A percentile compares a stretch with the other conserved stretches of the same genome.
phyloP scores from a whole-genome alignment of 1,284 basidiomycete species.

The Ganoderma lucidum region DNA sequence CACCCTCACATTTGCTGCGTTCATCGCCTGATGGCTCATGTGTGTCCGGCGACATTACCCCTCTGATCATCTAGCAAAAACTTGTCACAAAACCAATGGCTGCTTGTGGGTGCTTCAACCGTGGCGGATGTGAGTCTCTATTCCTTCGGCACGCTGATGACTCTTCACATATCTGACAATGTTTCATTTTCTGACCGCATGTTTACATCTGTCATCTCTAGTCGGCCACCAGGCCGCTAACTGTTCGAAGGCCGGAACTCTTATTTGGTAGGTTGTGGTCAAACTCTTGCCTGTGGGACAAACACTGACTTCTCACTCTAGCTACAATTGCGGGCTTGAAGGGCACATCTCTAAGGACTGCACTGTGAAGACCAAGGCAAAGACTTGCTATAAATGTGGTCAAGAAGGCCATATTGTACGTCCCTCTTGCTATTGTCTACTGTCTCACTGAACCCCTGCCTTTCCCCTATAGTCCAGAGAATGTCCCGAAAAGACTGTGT shows the following conservation, averaged over 20 bases:
- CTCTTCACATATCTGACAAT: background rate
- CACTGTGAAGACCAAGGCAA: conserved; percentile 76
- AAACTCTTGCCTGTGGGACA: conserved; percentile 7
- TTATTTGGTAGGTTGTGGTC: conserved; percentile 69
- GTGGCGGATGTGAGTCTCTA: conserved; percentile 82
- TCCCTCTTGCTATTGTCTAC: conserved; percentile 21
- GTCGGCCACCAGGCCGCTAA: conserved; percentile 83
- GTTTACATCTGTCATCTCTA: conserved; percentile 42
- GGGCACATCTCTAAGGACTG: conserved; percentile 85
- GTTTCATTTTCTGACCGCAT: background rate
- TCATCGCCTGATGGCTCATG: conserved; percentile 21
- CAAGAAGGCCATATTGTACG: conserved; percentile 72
- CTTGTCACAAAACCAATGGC: conserved; percentile 57
- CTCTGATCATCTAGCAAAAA: conserved; percentile 26
- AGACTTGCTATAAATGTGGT: conserved; percentile 60
- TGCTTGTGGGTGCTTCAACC: conserved; percentile 83
- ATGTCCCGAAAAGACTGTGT: conserved; percentile 63
- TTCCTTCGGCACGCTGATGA: conserved; percentile 6
- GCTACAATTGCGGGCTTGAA: conserved; percentile 63
- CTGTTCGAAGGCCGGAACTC: conserved; percentile 82
- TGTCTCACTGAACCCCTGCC: conserved; percentile 17
- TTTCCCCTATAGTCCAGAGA: conserved; percentile 71
- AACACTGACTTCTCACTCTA: conserved; percentile 38
- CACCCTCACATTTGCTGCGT: background rate
- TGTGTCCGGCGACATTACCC: background rate